Base-by-base conservation (phyloP, 106 monocot species). In the Acanthochlamys bracteata region DNA sequence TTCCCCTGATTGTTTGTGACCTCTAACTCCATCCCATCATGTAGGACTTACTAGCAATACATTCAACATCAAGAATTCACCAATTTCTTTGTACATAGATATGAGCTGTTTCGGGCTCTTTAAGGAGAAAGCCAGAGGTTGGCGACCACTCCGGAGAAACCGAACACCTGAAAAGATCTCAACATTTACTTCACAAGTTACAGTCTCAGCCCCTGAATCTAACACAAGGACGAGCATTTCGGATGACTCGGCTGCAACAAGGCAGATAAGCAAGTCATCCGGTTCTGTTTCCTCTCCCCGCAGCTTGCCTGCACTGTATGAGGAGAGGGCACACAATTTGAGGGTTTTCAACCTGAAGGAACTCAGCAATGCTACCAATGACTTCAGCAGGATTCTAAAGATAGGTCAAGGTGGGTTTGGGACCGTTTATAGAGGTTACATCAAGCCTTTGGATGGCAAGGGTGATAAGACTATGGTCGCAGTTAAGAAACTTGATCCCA, bases 381-480 rank as follows among this genome's bases (percentile, higher is more conserved):
- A 73, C 39, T 73, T 73, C 57, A 73, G 57, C 73, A 56, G 73
- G 57, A 6, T 73, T 11, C 20, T 57, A 0, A 73, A 73, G 65
- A 65, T 73, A 25, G 73, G 73, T n/a, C 65, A 73, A 23, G 73
- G 73, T 17, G 73, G 73, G 1, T 73, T 73, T 25, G 73, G 73
- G 26, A 59, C 65, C 16, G 73, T 73, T 25, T 73, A 73, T 42
- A 73, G 65, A 59, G 73, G 73, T 43, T 58, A 11, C 13, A 65
- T 73, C 49, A 73, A 51, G 58, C 57, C 46, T 39, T 42, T 15
- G 3, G 39, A 53, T 40, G 46, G 73, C 3, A 73, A 58, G 65
- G 65, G 58, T 9, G 58, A 73, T 47, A 23, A 42, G n/a, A 65
- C 16, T 25, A 20, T 9, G 3, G 73, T 73, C 4, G 73, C 73